A percentile compares a stretch with the other conserved stretches of the same genome.
phyloP scores from a whole-genome alignment of 2,329 filamentous ascomycete species.

The Davidsoniella eucalypti region DNA sequence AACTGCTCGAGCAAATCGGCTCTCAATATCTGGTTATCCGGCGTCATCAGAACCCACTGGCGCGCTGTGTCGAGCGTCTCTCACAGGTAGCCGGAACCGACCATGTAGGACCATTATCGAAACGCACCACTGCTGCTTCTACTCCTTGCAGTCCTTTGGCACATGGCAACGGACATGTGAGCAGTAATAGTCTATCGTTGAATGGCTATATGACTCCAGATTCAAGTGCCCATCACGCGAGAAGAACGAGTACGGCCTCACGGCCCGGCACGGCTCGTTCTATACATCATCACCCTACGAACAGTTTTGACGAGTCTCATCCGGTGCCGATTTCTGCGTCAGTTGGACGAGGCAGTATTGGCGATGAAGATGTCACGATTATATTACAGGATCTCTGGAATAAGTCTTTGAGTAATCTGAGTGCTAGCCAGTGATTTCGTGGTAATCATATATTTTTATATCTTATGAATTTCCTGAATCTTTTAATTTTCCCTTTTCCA shows the following conservation, averaged over 20 bases:
- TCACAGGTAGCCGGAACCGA: conserved; percentile 13
- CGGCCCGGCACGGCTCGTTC: conserved; percentile 23
- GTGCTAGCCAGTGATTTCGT: conserved; percentile 33
- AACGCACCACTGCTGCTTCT: not conserved
- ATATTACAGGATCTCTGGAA: conserved; percentile 45
- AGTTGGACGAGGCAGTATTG: conserved; percentile 18
- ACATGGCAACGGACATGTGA: too few relatives aligned
- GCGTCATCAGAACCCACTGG: conserved; percentile 54
- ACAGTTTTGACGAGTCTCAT: conserved; percentile 4
- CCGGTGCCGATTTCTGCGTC: not conserved
- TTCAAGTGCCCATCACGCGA: not conserved
- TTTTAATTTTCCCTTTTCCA: too few relatives aligned
- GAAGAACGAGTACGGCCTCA: conserved; percentile 14
- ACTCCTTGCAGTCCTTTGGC: not conserved
- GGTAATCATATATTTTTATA: not conserved
- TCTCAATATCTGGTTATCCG: conserved; percentile 61
- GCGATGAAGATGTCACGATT: conserved; percentile 33
- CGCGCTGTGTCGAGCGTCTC: conserved; percentile 37
- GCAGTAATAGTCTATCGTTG: too few relatives aligned
- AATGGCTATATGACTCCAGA: not conserved
- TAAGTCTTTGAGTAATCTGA: conserved; percentile 36
- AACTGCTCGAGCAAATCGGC: conserved; percentile 51
- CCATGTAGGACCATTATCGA: not conserved
- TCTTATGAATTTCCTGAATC: too few relatives aligned
- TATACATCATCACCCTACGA: conserved; percentile 19